Conservation (phyloP, 164 flowering plant species). For the Sedum album region DNA sequence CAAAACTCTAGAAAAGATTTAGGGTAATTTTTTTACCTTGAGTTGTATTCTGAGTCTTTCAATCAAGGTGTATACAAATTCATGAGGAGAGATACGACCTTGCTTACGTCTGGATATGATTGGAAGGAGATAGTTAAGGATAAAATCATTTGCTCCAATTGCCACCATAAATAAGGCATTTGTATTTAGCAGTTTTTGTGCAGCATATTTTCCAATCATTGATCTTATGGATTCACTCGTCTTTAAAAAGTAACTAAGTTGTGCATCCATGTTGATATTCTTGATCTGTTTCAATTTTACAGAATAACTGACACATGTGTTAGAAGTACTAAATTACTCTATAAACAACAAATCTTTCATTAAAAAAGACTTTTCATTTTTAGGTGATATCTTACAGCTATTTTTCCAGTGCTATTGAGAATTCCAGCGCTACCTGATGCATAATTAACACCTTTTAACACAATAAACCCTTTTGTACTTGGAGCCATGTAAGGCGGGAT, state of each 20-base stretch:
- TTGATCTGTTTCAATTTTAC: slow-evolving; percentile 33
- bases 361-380: background rate
- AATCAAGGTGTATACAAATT: slow-evolving; percentile 41
- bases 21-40: slow-evolving; percentile 25
- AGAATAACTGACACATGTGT: too few relatives aligned
- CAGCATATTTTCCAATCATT: slow-evolving; percentile 30
- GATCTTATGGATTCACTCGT: slow-evolving; percentile 57
- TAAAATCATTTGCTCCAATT: slow-evolving; percentile 70
- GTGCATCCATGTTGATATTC: slow-evolving; percentile 66
- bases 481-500: slow-evolving; percentile 61
- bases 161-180: slow-evolving; percentile 44
- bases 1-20: background rate
- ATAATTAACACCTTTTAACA: slow-evolving; percentile 48
- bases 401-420: slow-evolving; percentile 30
- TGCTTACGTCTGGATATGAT: slow-evolving; percentile 24
- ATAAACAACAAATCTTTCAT: background rate
- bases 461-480: slow-evolving; percentile 25
- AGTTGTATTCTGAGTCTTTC: slow-evolving; percentile 50
- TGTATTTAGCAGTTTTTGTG: slow-evolving; percentile 23
- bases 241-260: slow-evolving; percentile 60
- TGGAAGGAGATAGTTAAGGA: slow-evolving; percentile 56
- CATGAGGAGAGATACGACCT: slow-evolving; percentile 30
- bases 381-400: slow-evolving; percentile 28
- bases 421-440: slow-evolving; percentile 62
- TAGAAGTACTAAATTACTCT: background rate